These are phyloP conservation scores for Triangularia verruculosa DNA, from an alignment of 2,329 filamentous ascomycete species.

Conservation along the genomic window DNA sequence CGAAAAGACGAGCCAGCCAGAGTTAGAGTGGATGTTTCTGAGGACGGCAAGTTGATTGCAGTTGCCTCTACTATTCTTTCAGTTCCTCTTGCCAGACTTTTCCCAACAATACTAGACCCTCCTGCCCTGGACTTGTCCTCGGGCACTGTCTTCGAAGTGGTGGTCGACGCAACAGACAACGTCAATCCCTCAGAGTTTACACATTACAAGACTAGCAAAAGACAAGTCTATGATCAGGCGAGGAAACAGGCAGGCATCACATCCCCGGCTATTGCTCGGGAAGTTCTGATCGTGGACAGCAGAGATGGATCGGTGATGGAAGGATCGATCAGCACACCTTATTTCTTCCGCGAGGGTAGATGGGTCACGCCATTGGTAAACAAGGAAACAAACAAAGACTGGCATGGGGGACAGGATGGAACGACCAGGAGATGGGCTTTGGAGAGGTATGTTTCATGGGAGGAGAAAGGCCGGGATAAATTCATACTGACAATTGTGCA, in stretches of 20 bases:
- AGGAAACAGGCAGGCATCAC: constrained; percentile 58
- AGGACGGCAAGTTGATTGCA: constrained; percentile 46
- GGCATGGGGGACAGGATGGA: constrained; percentile 76
- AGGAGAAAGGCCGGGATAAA: background rate
- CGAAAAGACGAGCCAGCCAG: constrained; percentile 38
- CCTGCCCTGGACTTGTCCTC: constrained; percentile 20
- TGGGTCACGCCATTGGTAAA: constrained; percentile 81
- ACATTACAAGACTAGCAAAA: constrained; percentile 78
- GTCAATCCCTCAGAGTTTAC: constrained; percentile 62
- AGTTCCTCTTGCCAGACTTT: constrained; percentile 31
- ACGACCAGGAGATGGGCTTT: constrained; percentile 84
- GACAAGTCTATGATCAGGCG: constrained; percentile 69
- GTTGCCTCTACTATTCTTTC: constrained; percentile 42
- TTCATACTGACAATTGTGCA: background rate
- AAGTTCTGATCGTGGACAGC: constrained; percentile 72
- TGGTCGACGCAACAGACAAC: constrained; percentile 40
- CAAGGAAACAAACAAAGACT: constrained; percentile 32
- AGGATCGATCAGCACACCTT: constrained; percentile 77
- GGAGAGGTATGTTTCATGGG: constrained; percentile 47
- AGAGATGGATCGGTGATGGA: constrained; percentile 70
- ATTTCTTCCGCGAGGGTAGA: constrained; percentile 66
- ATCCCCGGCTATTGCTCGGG: constrained; percentile 48
- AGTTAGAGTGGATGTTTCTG: constrained; percentile 54
- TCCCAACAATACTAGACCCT: constrained; percentile 42
- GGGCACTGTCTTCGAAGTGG: constrained; percentile 40